Conservation (phyloP, 2,329 filamentous ascomycete species). For the Zalaria obscura region DNA sequence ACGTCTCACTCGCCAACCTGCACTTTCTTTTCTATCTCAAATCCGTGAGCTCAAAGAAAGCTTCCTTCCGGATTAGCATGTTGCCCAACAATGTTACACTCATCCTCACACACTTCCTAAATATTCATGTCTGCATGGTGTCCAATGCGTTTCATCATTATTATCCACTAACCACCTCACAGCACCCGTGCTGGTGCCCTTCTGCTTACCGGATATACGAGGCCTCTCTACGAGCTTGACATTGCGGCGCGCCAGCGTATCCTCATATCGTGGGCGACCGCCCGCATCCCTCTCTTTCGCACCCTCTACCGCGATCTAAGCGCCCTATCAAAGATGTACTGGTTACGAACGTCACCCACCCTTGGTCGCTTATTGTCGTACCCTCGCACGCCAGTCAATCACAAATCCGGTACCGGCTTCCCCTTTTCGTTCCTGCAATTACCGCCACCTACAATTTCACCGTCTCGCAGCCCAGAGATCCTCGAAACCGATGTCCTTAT, state of each 20-base stretch:
- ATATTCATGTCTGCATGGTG: no score
- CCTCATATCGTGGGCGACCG: constrained; percentile 46
- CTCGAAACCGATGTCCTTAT: constrained; percentile 73
- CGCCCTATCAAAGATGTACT: constrained; percentile 37
- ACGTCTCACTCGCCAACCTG: background rate
- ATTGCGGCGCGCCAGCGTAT: constrained; percentile 46
- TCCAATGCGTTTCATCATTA: no score
- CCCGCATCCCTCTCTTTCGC: constrained; percentile 41
- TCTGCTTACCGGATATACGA: constrained; percentile 52
- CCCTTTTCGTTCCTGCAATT: constrained; percentile 51
- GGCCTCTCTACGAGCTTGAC: constrained; percentile 48
- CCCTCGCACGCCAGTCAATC: constrained; percentile 38
- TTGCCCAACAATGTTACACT: no score
- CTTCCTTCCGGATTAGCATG: background rate
- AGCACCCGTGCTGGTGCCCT: constrained; percentile 49
- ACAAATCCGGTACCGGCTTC: constrained; percentile 29
- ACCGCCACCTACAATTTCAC: constrained; percentile 25
- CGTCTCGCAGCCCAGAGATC: constrained; percentile 32
- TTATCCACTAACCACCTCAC: background rate
- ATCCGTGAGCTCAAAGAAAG: background rate
- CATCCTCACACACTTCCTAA: no score
- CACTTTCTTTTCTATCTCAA: no score
- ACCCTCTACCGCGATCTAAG: constrained; percentile 42
- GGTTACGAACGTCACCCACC: constrained; percentile 40
- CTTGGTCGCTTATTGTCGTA: constrained; percentile 45